A percentile compares a stretch with the other conserved stretches of the same genome.
These are phyloP conservation scores for Oryza meridionalis DNA, from an alignment of 176 grass and related monocot genomes.

Conservation along the genomic window DNA sequence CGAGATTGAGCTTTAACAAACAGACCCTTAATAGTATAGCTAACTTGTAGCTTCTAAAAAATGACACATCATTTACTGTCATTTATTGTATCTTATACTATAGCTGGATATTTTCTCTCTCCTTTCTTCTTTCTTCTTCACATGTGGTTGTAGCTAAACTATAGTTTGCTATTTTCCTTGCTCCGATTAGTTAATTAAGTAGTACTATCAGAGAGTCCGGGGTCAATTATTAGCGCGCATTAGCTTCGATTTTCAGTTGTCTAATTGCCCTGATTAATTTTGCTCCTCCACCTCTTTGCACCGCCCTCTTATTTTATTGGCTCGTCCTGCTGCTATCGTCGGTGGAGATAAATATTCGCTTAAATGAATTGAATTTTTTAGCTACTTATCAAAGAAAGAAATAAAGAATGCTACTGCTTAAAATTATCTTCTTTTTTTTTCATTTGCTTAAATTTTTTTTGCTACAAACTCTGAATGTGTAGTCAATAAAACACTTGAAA, in stretches of 20 bases:
- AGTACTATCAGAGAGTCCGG: not conserved
- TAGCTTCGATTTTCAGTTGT: conserved; percentile 3
- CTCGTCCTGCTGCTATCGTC: not conserved
- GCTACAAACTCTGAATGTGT: not conserved
- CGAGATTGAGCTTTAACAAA: too few species aligned
- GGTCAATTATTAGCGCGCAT: conserved; percentile 6
- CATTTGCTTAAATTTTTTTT: not conserved
- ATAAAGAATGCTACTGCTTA: not conserved
- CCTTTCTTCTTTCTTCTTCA: too few species aligned
- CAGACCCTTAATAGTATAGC: too few species aligned
- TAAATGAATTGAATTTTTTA: not conserved
- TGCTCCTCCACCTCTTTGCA: not conserved
- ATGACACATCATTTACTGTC: too few species aligned
- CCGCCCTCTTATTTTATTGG: conserved; percentile 25
- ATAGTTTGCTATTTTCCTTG: too few species aligned
- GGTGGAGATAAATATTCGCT: conserved; percentile 19
- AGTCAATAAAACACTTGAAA: too few species aligned
- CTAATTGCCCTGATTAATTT: not conserved
- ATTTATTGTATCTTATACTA: too few species aligned
- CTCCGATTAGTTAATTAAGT: not conserved
- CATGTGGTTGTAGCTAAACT: too few species aligned
- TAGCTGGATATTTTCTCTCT: too few species aligned
- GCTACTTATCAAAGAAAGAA: not conserved
- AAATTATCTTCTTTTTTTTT: not conserved
- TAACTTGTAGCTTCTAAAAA: too few species aligned